Conservation (phyloP, 179 eudicot genomes). For the Silene vulgaris region DNA sequence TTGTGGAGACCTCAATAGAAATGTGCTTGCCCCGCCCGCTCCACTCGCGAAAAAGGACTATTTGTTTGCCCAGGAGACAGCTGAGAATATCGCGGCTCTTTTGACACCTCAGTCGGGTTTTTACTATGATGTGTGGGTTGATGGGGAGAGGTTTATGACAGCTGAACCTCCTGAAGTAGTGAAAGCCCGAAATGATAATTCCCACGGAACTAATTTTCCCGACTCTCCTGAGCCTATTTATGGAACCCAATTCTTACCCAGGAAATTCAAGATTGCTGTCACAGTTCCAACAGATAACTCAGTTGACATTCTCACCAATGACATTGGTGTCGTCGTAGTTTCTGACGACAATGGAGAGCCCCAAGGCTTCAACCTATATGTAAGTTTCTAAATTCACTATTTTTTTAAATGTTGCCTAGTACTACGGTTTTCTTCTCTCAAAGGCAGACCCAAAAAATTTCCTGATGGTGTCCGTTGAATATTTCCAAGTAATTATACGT, state of each 20-base stretch:
- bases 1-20: conserved; percentile 94
- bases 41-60: conserved; percentile 80
- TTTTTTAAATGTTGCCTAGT: no score
- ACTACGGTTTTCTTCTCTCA: no score
- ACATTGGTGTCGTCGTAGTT: conserved; percentile 81
- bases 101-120: conserved; percentile 95
- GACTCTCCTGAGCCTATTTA: conserved; percentile 96
- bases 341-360: conserved; percentile 84
- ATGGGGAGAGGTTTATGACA: conserved; percentile 85
- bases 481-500: no score
- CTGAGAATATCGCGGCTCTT: conserved; percentile 86
- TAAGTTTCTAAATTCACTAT: conserved; percentile 30
- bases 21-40: conserved; percentile 96
- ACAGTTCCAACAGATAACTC: conserved; percentile 90
- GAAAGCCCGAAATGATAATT: conserved; percentile 84
- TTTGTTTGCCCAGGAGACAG: conserved; percentile 78
- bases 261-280: conserved; percentile 94
- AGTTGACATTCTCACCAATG: conserved; percentile 89
- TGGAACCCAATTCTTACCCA: conserved; percentile 94
- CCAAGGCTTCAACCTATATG: conserved; percentile 88
- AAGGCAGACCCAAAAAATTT: no score
- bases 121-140: conserved; percentile 98
- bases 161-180: conserved; percentile 94
- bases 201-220: conserved; percentile 86
- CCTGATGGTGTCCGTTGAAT: no score